phyloP scores from a whole-genome alignment of 2,329 filamentous ascomycete genomes.

The Venturia oleaginea region DNA sequence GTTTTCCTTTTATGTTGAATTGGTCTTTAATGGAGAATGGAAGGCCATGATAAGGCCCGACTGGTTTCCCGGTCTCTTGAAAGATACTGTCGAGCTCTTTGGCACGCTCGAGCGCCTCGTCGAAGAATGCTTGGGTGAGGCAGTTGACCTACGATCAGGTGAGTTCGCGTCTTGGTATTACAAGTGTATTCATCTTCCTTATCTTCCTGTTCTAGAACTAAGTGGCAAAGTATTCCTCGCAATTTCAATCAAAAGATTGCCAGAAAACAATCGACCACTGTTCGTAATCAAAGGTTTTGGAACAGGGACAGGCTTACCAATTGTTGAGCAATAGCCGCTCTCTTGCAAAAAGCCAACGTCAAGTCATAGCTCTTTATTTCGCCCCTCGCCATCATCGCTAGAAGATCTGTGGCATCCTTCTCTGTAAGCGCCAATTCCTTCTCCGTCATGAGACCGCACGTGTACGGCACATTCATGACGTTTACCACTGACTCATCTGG shows the following conservation, averaged over 20 bases:
- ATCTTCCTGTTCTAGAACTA: neutral
- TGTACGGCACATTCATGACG: neutral
- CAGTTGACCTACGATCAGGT: slow-evolving; percentile 22
- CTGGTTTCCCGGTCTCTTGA: slow-evolving; percentile 17
- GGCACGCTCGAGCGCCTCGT: slow-evolving; percentile 26
- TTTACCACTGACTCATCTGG: neutral
- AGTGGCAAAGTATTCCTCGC: neutral
- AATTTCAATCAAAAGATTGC: neutral
- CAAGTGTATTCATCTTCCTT: neutral
- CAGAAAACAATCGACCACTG: neutral
- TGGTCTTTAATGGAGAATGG: slow-evolving; percentile 46
- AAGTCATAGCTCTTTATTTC: slow-evolving; percentile 30
- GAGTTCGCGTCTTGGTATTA: neutral
- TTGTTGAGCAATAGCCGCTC: slow-evolving; percentile 19
- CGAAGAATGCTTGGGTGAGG: slow-evolving; percentile 31
- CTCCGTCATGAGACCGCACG: neutral
- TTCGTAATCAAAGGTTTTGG: neutral
- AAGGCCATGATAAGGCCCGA: slow-evolving; percentile 41
- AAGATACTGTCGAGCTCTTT: slow-evolving; percentile 21
- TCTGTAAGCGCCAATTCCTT: slow-evolving; percentile 42
- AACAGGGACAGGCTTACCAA: neutral
- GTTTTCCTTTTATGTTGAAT: slow-evolving; percentile 38
- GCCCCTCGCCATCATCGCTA: slow-evolving; percentile 30
- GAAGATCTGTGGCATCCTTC: slow-evolving; percentile 31
- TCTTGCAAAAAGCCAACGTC: slow-evolving; percentile 35